Base-by-base conservation (phyloP, 805 yeast genomes). In the Cyberlindnera maritima region DNA sequence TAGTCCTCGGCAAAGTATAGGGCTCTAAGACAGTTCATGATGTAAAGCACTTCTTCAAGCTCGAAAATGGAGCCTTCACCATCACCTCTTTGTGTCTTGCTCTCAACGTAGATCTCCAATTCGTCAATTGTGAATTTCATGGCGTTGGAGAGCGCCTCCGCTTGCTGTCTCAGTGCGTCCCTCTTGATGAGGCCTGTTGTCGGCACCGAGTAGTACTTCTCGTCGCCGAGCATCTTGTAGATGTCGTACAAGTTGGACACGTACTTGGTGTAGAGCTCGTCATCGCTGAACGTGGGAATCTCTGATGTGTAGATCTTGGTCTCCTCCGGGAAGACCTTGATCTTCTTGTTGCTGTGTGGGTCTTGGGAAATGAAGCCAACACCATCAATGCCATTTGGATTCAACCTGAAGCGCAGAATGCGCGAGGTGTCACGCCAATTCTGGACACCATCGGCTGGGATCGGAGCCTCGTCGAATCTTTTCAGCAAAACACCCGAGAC, bases 11-110 rank as follows among this genome's bases (percentile, higher is more conserved):
- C 54, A 53, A 80, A 81, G 55, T 72, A 69, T 32, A 78, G 61
- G 0, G 87, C 78, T 41, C 74, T 74, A 23, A 85, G 59, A 54
- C 89, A 77, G 49, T 80, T 81, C 39, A 85, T 58, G 8, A 85
- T 76, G 48, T 74, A 71, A 28, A 76, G 59, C 26, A 73, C 68
- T 45, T 78, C 80, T 42, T 75, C 74, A 31, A 71, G 52, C 41
- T 71, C 74, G 32, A 64, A 59, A 18, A 63, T 61, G 55, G 61
- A 66, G 45, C 51, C 61, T 26, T 57, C 59, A 4, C 47, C 28
- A 29, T 57, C 58, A 10, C 67, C 65, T 12, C 66, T 64, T 14
- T 57, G 57, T 21, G 62, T 69, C 12, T 64, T 62, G 1, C 56
- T 45, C 18, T 63, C 63, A 19, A 70, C 63, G 43, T 58, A 67